Base-by-base conservation (phyloP, 73 alveolate genomes). In the Halteria grandinella region DNA sequence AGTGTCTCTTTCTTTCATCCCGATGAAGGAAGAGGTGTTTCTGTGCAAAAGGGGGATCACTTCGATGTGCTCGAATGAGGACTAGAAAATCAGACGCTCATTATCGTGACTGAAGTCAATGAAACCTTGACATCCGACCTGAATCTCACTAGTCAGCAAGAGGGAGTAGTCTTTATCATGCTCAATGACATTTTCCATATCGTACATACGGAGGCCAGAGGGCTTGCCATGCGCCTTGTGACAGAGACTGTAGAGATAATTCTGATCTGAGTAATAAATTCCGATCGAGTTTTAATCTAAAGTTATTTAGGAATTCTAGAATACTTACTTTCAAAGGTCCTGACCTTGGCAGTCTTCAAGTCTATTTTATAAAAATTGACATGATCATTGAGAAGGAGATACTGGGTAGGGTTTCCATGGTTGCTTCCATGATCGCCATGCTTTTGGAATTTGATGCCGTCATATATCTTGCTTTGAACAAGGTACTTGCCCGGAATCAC, bases 11-110 rank as follows among this genome's bases (percentile, higher is more conserved):
- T 54, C 53, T 25, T 45, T 66, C 80, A 66, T 66, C 0, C 80
- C 80, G 12, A 66, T 44, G 53, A 66, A 66, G 28, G 25, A 45
- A 21, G 47, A 29, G 7, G 80, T 66, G 80, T 66, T 66, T 27
- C 66, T 41, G 36, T 66, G 80, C 20, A 66, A 57, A 21, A 66
- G 47, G 17, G 80, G 80, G 17, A 66, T 52, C 1, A 66, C 66
- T 25, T 66, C 63, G 6, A 66, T 23, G 25, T 66, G 32, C 54
- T 44, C 69, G 21, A 18, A 66, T 5, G 47, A 23, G 29, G 69
- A 32, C 29, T 66, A 47, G 43, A 66, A 44, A 21, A 47, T 57
- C 6, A 66, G 43, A 25, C 80, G 66, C 28, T 66, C 39, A 33
- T n/a, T 44, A 25, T 54, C 50, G 7, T 54, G 69, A 66, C 66